These are phyloP conservation scores for Otatea glauca DNA, from an alignment of 176 grass and related monocot species.

Conservation along the genomic window DNA sequence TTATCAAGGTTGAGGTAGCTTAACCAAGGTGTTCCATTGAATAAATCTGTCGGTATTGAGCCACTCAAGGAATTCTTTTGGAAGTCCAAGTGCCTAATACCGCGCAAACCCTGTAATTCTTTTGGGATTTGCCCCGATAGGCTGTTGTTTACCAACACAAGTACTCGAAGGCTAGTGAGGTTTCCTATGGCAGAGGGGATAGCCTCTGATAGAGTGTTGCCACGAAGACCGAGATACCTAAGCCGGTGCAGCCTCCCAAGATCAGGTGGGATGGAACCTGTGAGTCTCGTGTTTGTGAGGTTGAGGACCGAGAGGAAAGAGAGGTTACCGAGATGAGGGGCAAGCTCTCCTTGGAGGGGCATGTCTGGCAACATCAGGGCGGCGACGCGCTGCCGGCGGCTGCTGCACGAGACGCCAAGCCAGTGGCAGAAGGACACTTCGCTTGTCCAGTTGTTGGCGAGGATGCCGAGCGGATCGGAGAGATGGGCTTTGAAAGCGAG, in stretches of 20 bases:
- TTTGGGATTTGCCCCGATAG: background rate
- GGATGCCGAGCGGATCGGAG: too few relatives aligned
- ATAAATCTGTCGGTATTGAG: background rate
- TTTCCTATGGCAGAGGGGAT: background rate
- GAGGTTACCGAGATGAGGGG: constrained; percentile 21
- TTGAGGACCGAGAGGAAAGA: background rate
- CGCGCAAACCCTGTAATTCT: too few relatives aligned
- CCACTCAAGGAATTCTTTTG: background rate
- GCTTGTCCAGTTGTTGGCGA: background rate
- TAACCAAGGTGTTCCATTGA: background rate
- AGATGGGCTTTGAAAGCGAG: background rate
- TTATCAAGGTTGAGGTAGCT: background rate
- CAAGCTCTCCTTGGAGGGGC: background rate
- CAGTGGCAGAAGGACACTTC: background rate
- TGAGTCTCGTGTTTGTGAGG: background rate
- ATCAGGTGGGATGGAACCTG: background rate
- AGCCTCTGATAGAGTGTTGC: background rate
- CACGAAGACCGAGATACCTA: background rate
- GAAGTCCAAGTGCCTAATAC: too few relatives aligned
- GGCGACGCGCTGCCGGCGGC: background rate
- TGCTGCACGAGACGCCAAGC: background rate
- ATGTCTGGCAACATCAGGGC: background rate
- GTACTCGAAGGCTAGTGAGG: constrained; percentile 6
- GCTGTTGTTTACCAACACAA: background rate
- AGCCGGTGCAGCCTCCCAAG: background rate